Base-by-base conservation (phyloP, 768 basidiomycete species). In the Calocybe indica region DNA sequence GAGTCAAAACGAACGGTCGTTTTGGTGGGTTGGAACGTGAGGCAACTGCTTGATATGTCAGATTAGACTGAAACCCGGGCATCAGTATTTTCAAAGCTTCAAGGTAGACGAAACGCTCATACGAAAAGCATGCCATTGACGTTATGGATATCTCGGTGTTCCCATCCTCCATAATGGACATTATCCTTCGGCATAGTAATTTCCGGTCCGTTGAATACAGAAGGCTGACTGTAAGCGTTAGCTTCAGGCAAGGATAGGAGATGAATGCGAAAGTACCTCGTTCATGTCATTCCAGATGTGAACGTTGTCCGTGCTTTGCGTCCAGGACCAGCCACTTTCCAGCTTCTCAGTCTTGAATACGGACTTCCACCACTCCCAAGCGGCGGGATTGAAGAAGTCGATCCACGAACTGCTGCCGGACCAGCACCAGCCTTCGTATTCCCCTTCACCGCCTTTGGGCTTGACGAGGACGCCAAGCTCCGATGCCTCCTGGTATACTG, bases 271-370 rank as follows among this genome's bases (percentile, higher is more conserved):
- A 48, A 73, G 6, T 43, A 92, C 92, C 80, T 98, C 96, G 55
- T 97, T 97, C 96, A 99, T 99, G 61, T 99, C 96, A 62, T 98
- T 98, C 96, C 96, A 99, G 55, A 98, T 92, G 62, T 85, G 85
- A 10, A 97, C 78, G 55, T 82, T 79, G 30, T 84, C 80, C 2
- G 91, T 92, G 55, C 93, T 88, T 52, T 88, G 68, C 0, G 73
- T 79, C 86, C 90, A 91, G 6, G 80, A 70, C 79, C 83, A 91
- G 40, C 73, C 78, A 50, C 72, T 72, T 57, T 65, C 70, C 31
- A 71, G 67, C 41, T 70, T 65, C 52, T 73, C 65, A 7, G 72
- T 73, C 64, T 85, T 85, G 74, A 96, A 98, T 49, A 95, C 72
- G 5, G 74, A 72, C 50, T 74, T 84, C 94, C 94, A 99, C 84